These are phyloP conservation scores for Candida labiduridarum DNA, from an alignment of 1,139 yeast species.

Conservation along the genomic window DNA sequence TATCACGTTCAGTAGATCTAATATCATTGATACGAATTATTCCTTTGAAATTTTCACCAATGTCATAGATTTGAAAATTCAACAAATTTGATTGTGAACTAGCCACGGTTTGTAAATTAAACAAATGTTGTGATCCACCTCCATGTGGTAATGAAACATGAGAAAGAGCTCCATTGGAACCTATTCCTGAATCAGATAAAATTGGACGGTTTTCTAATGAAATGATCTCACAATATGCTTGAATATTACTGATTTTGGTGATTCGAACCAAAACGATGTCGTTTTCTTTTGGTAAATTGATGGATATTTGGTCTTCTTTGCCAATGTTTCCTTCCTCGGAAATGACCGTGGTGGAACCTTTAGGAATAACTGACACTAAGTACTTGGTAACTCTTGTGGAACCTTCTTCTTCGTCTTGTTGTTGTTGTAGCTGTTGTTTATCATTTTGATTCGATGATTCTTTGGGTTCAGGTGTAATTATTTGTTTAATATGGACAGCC, in stretches of 20 bases:
- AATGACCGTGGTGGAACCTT: constrained; percentile 7
- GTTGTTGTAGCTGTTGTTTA: background rate
- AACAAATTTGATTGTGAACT: constrained; percentile 35
- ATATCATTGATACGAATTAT: constrained; percentile 86
- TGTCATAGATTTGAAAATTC: constrained; percentile 56
- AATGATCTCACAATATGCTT: constrained; percentile 81
- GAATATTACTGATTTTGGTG: constrained; percentile 63
- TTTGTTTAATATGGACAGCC: constrained; percentile 39
- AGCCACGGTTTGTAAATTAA: constrained; percentile 50
- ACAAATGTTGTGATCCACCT: constrained; percentile 54
- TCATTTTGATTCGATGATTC: background rate
- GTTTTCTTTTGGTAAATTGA: constrained; percentile 77
- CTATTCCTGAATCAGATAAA: constrained; percentile 65
- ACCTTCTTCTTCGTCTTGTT: background rate
- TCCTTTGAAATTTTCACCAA: constrained; percentile 92
- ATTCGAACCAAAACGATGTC: constrained; percentile 82
- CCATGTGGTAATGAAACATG: constrained; percentile 47
- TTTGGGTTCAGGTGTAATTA: constrained; percentile 19
- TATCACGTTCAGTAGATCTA: constrained; percentile 88
- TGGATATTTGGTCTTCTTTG: constrained; percentile 27
- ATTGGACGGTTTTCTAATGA: constrained; percentile 72
- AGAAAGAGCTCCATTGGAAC: constrained; percentile 57
- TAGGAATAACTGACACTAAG: constrained; percentile 35
- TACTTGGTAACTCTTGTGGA: constrained; percentile 12
- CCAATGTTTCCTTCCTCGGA: background rate